Base-by-base conservation (phyloP, 1,139 yeast genomes). In the Geotrichum klebahnii region DNA sequence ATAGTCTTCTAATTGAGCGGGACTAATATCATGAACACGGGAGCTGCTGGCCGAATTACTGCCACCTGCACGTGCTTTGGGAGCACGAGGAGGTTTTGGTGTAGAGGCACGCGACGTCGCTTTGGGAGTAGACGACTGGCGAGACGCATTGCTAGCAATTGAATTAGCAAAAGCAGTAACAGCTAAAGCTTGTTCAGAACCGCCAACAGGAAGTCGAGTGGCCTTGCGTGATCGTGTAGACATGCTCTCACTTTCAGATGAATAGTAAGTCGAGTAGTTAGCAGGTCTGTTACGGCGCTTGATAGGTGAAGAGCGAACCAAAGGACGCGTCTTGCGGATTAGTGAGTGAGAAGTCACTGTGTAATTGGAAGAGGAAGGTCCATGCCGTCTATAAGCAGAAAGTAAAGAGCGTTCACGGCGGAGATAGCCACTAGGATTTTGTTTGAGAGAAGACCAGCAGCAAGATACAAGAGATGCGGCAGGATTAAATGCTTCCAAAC, bases 1-100 rank as follows among this genome's bases (percentile, higher is more conserved):
- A 66, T 77, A 90, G 67, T 92, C 97, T n/a, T 67, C 68, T 36
- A 71, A 55, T 53, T 67, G 65, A 70, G 79, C 57, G 42, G 58
- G 48, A 36, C 61, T 62, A 43, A 68, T 59, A 51, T 71, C 75
- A 52, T 71, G 75, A 37, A 71, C 74, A 26, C 32, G 31, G 32
- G 14, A 24, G 32, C 14, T n/a, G 28, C n/a, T 36, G 20, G 16
- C 23, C 8, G 40, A 22, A 14, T n/a, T 22, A 17, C 23, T 4
- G 6, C 20, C 38, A 12, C 16, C 20, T 8, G 29, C 28, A 14
- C 40, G 26, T 6, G 17, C 10, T n/a, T 9, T 9, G 20, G 10
- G 10, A 8, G 40, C 29, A 17, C 32, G 8, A 4, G 29, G 5
- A n/a, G 42, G 42, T 22, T 24, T 38, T 31, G 42, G 42, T 8